phyloP scores from a whole-genome alignment of 306 rosid genomes.

The Coriaria nepalensis region DNA sequence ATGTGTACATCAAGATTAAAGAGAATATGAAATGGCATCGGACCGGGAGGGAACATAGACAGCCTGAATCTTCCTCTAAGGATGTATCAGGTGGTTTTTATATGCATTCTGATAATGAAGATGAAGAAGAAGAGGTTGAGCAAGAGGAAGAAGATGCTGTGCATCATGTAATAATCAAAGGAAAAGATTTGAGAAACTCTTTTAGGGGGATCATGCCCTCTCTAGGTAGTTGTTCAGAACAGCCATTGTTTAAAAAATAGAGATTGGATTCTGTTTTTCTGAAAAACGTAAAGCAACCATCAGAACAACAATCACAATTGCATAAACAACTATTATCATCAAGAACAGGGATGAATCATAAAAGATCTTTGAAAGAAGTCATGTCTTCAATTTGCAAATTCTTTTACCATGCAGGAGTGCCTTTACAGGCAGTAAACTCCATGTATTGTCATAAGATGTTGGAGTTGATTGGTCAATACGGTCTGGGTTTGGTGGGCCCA shows the following conservation, averaged over 20 bases:
- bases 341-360: constrained; percentile 32
- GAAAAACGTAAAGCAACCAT: constrained; percentile 46
- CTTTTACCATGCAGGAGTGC: constrained; percentile 85
- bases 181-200: constrained; percentile 43
- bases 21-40: constrained; percentile 99
- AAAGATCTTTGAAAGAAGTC: constrained; percentile 60
- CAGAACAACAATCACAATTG: constrained; percentile 27
- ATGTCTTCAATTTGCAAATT: constrained; percentile 85
- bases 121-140: constrained; percentile 43
- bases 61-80: constrained; percentile 32
- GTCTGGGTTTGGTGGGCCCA: constrained; percentile 61
- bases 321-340: constrained; percentile 40
- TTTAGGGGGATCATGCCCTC: constrained; percentile 35
- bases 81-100: constrained; percentile 40
- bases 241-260: constrained; percentile 58
- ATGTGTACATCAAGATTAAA: constrained; percentile 69
- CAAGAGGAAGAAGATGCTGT: constrained; percentile 34
- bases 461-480: constrained; percentile 72
- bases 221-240: constrained; percentile 45
- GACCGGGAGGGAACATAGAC: constrained; percentile 77
- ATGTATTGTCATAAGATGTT: constrained; percentile 78
- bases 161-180: constrained; percentile 49
- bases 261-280: constrained; percentile 75
- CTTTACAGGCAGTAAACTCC: constrained; percentile 75
- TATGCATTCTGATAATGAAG: constrained; percentile 57